Base-by-base conservation (phyloP, 306 rosid species). In the Elaeagnus macrophylla region DNA sequence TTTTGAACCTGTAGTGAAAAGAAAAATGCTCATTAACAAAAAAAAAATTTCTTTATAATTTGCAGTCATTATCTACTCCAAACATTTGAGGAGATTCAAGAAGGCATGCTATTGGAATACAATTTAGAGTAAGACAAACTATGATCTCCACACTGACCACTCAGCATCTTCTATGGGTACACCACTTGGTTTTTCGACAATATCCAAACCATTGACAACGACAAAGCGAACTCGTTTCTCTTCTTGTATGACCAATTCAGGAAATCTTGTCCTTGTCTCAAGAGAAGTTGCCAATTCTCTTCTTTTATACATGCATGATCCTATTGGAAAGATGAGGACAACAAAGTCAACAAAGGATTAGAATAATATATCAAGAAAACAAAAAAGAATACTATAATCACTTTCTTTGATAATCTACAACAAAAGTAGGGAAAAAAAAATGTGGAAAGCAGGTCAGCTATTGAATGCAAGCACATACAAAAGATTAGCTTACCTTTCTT, bases 191-290 rank as follows among this genome's bases (percentile, higher is more conserved):
- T 78, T 91, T 73, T 86, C 97, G 74, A 82, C 83, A 76, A 91
- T 76, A 68, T 68, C 79, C 67, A 91, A 71, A 25, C 96, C 97
- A 71, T 91, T 91, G 63, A 91, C 94, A 3, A 86, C 97, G 35
- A 91, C 95, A 71, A 91, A 91, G 32, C 97, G 95, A 60, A 91
- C 94, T 49, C 97, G 83, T 79, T 86, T 86, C 75, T 86, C 95
- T 70, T 86, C 97, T 69, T 90, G 97, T 64, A 86, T 80, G 17
- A 90, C 97, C 70, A 90, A 66, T 65, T 90, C 97, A 7, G 94
- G 95, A 70, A 90, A 90, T 67, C 84, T 79, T 18, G 89, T 84
- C 82, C 97, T 78, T 8, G 97, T 90, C 57, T 90, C 93, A 68
- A 80, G 53, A 43, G 97, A 90, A 60, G 97, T 90, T 37, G 97